Percentiles rank a stretch among this genome's conserved stretches.
Evolutionary conservation across 148 eudicot species (phyloP).

Genomic region (Limonium bicolor): DNA sequence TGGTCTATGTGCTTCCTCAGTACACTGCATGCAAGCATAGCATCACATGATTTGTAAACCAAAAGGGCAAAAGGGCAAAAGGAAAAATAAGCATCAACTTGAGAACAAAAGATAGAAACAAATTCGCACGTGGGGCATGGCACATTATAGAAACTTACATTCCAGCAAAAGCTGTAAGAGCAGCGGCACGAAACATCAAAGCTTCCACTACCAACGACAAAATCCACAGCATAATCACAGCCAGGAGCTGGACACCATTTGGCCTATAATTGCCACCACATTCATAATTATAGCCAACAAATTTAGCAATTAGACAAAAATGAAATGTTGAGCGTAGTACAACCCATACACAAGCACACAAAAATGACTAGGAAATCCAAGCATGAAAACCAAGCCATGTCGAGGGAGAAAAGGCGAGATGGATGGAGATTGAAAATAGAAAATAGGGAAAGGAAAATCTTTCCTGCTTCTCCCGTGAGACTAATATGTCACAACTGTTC

Average conservation of each 20-base stretch:
- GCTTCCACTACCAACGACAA: constrained; percentile 31
- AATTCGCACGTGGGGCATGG: not conserved
- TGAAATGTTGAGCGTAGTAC: too few relatives aligned
- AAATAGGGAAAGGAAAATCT: too few relatives aligned
- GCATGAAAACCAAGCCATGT: too few relatives aligned
- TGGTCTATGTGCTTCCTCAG: constrained; percentile 58
- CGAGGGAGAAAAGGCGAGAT: too few relatives aligned
- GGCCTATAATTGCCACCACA: constrained; percentile 11
- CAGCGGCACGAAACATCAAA: constrained; percentile 48
- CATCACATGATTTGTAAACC: not conserved
- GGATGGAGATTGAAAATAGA: too few relatives aligned
- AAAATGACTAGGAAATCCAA: too few relatives aligned
- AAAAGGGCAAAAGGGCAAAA: not conserved
- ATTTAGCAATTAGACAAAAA: not conserved
- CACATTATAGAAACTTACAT: constrained; percentile 14
- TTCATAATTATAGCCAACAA: not conserved
- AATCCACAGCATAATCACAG: constrained; percentile 46
- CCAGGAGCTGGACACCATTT: constrained; percentile 79
- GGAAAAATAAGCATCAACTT: not conserved
- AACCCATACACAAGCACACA: not conserved
- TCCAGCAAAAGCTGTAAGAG: constrained; percentile 55
- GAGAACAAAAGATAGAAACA: not conserved
- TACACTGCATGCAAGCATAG: constrained; percentile 31
- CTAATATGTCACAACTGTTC: too few relatives aligned
- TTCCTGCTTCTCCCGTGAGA: too few relatives aligned